Evolutionary conservation across 805 yeast genomes (phyloP), one percentile per base, ranked within the genome.

Genomic region (Wickerhamiella occidentalis): DNA sequence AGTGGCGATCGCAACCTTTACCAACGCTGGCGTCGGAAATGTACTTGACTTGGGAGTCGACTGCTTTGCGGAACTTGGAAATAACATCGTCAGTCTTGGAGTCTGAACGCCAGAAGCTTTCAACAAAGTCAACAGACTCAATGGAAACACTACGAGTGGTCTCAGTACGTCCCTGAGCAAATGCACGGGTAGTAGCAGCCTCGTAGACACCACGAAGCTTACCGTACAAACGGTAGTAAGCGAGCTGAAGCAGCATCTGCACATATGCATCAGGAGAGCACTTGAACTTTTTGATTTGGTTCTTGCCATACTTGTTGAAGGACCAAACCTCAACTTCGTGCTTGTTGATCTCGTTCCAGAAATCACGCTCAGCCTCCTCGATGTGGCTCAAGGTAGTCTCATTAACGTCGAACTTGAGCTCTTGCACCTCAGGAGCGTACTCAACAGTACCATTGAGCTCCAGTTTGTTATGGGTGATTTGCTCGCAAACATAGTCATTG

Each of bases 121-220:
- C 70, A 51, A 83, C 94, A 66, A 87, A 84, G 29, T 70, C 69
- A 44, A 75, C 70, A 22, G 86, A 75, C 62, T 82, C 94, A 47
- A 64, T 63, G 7, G 95, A 79, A 9, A 85, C 95, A 3, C 86
- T 70, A 61, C 98, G 77, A 54, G 92, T 86, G 21, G 96, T 83
- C 68, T 90, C 98, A 7, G 97, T 90, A 65, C 98, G 78, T 50
- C 98, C 98, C 60, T 77, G 79, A 61, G 78, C 82, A 66, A 74
- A 90, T 64, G 78, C 81, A 66, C 97, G 79, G 1, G 96, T 90
- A 18, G 97, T 85, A 2, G 96, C 96, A 47, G 95, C 81, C 68
- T 90, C 98, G 68, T 90, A 90, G 11, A 96, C 90, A 55, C 96
- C 96, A 61, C 90, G 76, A 48, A 78, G 72, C 48, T 74, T 76